Evolutionary conservation across 257 asterid genomes (phyloP), one percentile per base, ranked within the genome.

Genomic region (Cinchona pubescens): DNA sequence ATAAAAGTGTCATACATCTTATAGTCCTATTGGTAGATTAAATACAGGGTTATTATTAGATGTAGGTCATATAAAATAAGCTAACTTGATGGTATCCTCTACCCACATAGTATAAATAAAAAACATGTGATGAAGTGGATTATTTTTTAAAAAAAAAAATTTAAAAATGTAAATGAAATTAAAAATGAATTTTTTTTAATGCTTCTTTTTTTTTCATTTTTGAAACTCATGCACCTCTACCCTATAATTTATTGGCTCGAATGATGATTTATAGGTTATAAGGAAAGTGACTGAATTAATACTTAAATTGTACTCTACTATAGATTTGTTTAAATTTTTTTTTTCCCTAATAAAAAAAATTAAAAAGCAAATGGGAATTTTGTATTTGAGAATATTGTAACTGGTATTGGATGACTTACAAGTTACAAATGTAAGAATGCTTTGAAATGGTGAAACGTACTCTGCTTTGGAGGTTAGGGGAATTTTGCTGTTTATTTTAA

Each of bases 11-110:
- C 19, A 27, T 14, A 13, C n/a, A n/a, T n/a, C n/a, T n/a, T n/a
- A n/a, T n/a, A n/a, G n/a, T n/a, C 30, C 25, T 32, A 42, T 64
- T 53, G 34, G 37, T 76, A 42, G 48, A 56, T 46, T 75, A 75
- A 69, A 79, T 79, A 75, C 14, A 18, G 13, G 19, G 60, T 48
- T n/a, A 56, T 10, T 23, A 55, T 4, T 60, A 42, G n/a, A n/a
- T n/a, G n/a, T 18, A 46, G 35, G 23, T 63, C 53, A 38, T 13
- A 21, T 58, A 27, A 25, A 58, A 25, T 18, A 7, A 23, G 29
- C 2, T 53, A 7, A 3, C 30, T 32, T 40, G 34, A 19, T 51
- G 25, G 4, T 42, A 27, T 30, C 30, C 34, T 30, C 34, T 46
- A 29, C 34, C 27, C 19, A 45, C 19, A 13, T 46, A 42, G 19